A percentile compares a stretch with the other conserved stretches of the same genome.
Evolutionary conservation across 306 rosid genomes (phyloP).

Genomic region (Trifolium repens): DNA sequence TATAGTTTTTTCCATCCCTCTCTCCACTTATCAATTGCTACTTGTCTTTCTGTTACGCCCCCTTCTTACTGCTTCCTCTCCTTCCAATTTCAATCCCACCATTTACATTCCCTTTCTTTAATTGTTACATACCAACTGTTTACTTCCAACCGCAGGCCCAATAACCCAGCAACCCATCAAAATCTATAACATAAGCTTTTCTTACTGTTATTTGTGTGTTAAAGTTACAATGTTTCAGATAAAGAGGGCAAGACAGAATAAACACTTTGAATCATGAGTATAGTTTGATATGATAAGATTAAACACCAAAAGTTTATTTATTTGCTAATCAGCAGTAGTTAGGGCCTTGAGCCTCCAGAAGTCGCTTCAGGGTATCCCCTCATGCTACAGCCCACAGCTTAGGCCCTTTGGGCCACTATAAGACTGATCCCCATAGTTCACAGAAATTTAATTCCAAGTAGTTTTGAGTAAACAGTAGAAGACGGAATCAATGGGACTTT

Average conservation of each 20-base stretch:
- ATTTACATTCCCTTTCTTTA: background rate
- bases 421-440: background rate
- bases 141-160: background rate
- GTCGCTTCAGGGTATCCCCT: background rate
- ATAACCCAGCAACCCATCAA: background rate
- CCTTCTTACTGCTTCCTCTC: slow-evolving; percentile 1
- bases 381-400: background rate
- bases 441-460: background rate
- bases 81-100: background rate
- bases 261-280: background rate
- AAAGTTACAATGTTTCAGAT: background rate
- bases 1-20: background rate
- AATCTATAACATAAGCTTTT: slow-evolving; percentile 11
- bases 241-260: background rate
- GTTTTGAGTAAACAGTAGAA: background rate
- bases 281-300: background rate
- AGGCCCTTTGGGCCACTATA: slow-evolving; percentile 5
- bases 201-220: slow-evolving; percentile 7
- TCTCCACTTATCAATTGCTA: background rate
- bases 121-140: background rate
- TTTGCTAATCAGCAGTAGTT: background rate
- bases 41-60: background rate
- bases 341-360: background rate
- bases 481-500: background rate
- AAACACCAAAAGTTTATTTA: background rate